Conservation (phyloP, 75 land plant species). For the Cryptomeria japonica region DNA sequence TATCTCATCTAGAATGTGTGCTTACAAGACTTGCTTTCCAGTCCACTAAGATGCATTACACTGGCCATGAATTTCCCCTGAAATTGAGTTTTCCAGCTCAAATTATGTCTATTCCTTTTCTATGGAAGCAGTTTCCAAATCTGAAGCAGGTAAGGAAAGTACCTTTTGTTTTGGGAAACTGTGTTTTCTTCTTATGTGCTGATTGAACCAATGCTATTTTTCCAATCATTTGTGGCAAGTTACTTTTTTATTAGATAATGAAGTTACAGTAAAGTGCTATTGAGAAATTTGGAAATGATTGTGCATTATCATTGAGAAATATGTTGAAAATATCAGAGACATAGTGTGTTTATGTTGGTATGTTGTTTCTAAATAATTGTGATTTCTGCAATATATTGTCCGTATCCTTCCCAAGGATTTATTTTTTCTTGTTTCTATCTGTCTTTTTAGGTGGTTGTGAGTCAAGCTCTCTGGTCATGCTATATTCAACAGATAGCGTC, state of each 20-base stretch:
- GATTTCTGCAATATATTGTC: not conserved
- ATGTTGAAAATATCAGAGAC: not conserved
- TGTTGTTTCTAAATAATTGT: not conserved
- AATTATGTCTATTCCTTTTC: slow-evolving; percentile 80
- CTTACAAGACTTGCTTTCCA: slow-evolving; percentile 46
- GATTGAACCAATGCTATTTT: not conserved
- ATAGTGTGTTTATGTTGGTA: not conserved
- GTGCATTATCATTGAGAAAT: not conserved
- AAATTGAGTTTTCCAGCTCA: slow-evolving; percentile 66
- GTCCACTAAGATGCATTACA: slow-evolving; percentile 38
- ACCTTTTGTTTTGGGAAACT: slow-evolving; percentile 4
- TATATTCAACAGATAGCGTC: slow-evolving; percentile 70
- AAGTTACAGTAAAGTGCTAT: not conserved
- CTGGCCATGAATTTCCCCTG: slow-evolving; percentile 19
- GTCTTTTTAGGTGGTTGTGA: slow-evolving; percentile 59
- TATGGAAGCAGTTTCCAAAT: slow-evolving; percentile 68
- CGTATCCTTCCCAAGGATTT: not conserved
- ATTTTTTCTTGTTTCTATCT: not conserved
- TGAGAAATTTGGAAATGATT: not conserved
- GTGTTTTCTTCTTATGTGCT: not conserved
- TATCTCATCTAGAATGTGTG: slow-evolving; percentile 57
- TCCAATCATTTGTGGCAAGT: not conserved
- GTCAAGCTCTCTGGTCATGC: slow-evolving; percentile 42
- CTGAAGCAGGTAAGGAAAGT: slow-evolving; percentile 63
- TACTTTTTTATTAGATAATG: not conserved